Evolutionary conservation across 345 rosid genomes (phyloP), one percentile per base, ranked within the genome.

Genomic region (Noccaea bulbosa): DNA sequence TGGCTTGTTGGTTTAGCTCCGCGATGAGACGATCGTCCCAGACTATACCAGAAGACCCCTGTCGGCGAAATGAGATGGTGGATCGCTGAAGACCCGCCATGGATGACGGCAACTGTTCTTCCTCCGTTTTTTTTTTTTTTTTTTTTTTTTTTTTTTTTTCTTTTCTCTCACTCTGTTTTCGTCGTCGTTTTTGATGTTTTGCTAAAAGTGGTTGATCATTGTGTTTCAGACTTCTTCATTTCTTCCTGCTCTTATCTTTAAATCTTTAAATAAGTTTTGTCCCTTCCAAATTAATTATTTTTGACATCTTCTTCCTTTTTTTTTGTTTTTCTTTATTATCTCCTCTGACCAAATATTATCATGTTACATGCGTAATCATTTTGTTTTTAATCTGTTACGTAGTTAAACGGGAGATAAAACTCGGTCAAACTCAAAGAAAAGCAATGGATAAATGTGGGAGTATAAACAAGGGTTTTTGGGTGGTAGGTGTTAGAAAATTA

Each of bases 1-100:
- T 66, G 38, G 55, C 68, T 32, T 32, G 63, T 70, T 80, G 70
- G 63, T 60, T 89, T 10, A 87, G 70, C 79, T 91, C 91, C 8
- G 81, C 81, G 8, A 88, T 65, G 22, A 93, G 32, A 50, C 65
- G 83, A 64, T 89, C 97, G 50, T 93, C 96, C 98, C 97, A 93
- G 5, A 93, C 85, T 9, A 93, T 75, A 4, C 98, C 97, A 0
- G 97, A 93, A 35, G 97, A 93, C 7, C 98, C 98, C 39, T 91
- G 97, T 49, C 98, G 83, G 15, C 98, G 79, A 49, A 93, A 93
- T 1, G 98, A 93, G 22, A 82, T 78, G 30, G 82, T 84, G 69
- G 98, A 93, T 88, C 98, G 85, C 67, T 87, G 96, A 73, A 93
- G 79, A 49, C 90, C 97, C 33, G 79, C 94, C 98, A 93, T 93